phyloP scores from a whole-genome alignment of 257 asterid species.

The Penstemon newberryi region DNA sequence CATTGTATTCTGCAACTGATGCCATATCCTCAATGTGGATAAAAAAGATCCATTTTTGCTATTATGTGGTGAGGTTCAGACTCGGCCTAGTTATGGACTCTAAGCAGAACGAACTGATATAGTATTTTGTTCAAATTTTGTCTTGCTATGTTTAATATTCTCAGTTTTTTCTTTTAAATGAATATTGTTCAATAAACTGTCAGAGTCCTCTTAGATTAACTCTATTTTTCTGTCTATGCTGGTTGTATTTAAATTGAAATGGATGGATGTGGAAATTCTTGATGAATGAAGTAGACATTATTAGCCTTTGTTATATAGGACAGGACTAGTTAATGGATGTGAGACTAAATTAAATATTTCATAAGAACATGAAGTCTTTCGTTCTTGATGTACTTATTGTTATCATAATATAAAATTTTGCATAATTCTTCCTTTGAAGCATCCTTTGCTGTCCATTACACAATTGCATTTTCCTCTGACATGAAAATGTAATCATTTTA shows the following conservation, averaged over 20 bases:
- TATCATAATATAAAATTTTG: not conserved
- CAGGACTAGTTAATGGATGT: not conserved
- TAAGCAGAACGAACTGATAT: constrained; percentile 16
- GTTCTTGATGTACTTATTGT: constrained; percentile 3
- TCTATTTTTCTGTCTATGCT: not conserved
- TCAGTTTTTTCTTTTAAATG: not conserved
- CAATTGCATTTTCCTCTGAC: constrained; percentile 1
- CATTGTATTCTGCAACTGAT: not conserved
- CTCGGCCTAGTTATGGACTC: constrained; percentile 11
- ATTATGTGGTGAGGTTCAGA: constrained; percentile 1
- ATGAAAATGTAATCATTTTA: not conserved
- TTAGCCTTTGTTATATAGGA: not conserved
- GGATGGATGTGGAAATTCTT: not conserved
- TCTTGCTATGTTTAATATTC: not conserved
- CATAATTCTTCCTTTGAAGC: constrained; percentile 4
- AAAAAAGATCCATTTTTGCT: not conserved
- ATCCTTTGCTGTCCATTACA: not conserved
- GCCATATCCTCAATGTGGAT: not conserved
- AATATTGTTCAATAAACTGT: not conserved
- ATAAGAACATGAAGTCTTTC: not conserved
- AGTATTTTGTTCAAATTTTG: not conserved
- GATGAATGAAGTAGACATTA: constrained; percentile 2
- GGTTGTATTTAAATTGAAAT: constrained; percentile 6
- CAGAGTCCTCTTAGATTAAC: not conserved
- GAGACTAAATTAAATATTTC: not conserved